Evolutionary conservation across 1,284 basidiomycete species (phyloP), one percentile per base, ranked within the genome.

Genomic region (Fomitopsis pinicola): DNA sequence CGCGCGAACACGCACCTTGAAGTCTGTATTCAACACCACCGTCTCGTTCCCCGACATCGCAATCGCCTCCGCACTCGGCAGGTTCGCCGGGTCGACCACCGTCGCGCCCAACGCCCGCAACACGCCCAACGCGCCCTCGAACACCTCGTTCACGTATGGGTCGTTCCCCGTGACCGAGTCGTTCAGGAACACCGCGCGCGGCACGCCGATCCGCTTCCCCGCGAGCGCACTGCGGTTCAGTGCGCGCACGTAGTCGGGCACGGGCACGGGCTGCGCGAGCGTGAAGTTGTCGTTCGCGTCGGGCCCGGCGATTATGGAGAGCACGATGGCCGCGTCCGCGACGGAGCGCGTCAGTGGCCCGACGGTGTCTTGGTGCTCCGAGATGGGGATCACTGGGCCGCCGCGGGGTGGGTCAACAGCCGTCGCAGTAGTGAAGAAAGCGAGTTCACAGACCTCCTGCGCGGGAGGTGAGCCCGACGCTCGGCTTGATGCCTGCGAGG

Each of bases 211-310:
- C 12, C 86, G 80, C 62, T 78, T 82, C 9, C 87, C 87, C 42
- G 74, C 69, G 5, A 88, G 72, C 0, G 82, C 83, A 40, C 80
- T 70, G 42, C 71, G 72, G 56, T 78, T 77, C 3, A 88, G 73
- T 0, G 82, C 84, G 63, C 78, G 73, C 0, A 79, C 80, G 66
- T 78, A 88, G 67, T 88, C 80, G 0, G 85, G 86, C 6, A 88
- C 78, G 1, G 69, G 65, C 0, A 62, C 44, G 3, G 86, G 87
- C 66, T 87, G 85, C 0, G 80, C 78, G 10, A 86, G 73, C 1
- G 86, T 88, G 63, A 79, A 84, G 64, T 84, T 83, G 71, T 89
- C 87, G 46, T 82, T 80, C 2, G 79, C 76, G 62, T 85, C 87
- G 19, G 73, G 77, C 0, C 87, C 86, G 1, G 86, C 85, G 57